A percentile compares a stretch with the other conserved stretches of the same genome.
phyloP scores from a whole-genome alignment of 768 basidiomycete genomes.

The Pulveroboletus ravenelii region DNA sequence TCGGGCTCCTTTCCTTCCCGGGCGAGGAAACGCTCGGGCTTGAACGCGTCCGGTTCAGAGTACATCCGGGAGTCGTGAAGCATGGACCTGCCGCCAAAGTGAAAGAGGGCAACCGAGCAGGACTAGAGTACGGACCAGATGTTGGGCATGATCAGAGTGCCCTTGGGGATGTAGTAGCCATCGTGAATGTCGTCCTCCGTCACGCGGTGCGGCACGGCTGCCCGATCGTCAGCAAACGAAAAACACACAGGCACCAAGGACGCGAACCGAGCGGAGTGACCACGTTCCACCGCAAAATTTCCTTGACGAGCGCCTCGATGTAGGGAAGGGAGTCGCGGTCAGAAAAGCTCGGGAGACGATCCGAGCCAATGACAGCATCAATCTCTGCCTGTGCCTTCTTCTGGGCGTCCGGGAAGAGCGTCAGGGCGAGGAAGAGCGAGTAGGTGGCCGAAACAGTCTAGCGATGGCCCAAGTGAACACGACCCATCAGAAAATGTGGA shows the following conservation, averaged over 20 bases:
- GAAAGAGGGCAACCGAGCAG: not conserved
- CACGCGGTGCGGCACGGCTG: constrained; percentile 43
- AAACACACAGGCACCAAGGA: constrained; percentile 15
- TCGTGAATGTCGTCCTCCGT: constrained; percentile 59
- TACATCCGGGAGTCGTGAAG: constrained; percentile 38
- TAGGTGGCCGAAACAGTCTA: constrained; percentile 62
- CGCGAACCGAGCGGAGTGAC: constrained; percentile 37
- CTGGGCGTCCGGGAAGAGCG: constrained; percentile 50
- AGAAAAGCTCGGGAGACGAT: constrained; percentile 55
- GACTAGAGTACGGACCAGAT: constrained; percentile 11
- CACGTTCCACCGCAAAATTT: constrained; percentile 45
- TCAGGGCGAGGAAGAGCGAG: constrained; percentile 59
- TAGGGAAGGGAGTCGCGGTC: constrained; percentile 59
- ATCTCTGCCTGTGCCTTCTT: constrained; percentile 62
- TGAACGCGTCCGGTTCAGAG: constrained; percentile 49
- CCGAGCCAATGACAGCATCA: constrained; percentile 52
- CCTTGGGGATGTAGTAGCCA: constrained; percentile 58
- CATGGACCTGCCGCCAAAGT: constrained; percentile 23
- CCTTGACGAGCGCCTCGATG: constrained; percentile 54
- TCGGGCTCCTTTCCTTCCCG: constrained; percentile 36
- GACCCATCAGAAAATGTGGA: not conserved
- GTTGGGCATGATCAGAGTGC: constrained; percentile 25
- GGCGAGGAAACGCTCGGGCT: constrained; percentile 56
- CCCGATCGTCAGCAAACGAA: constrained; percentile 28
- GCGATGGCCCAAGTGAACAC: constrained; percentile 3